Evolutionary conservation across 306 rosid species (phyloP), one percentile per base, ranked within the genome.

Genomic region (Gleditsia sinensis): DNA sequence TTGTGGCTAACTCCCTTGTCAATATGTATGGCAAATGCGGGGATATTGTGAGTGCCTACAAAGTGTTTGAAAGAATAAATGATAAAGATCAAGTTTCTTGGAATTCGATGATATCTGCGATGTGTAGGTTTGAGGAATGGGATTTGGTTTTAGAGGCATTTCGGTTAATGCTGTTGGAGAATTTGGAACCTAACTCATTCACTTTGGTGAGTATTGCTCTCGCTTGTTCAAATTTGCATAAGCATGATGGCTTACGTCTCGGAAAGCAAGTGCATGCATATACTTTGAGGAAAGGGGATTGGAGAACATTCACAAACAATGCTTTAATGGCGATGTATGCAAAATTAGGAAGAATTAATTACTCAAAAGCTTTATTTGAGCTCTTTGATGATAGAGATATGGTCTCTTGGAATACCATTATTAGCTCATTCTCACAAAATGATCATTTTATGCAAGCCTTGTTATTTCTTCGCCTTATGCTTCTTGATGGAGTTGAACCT

Each of bases 311-410:
- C 75, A 88, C 89, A 1, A 90, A 67, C 76, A 92, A 92, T 73
- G 96, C 97, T 36, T 80, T 92, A 82, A 88, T 92, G 80, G 45
- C 91, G 0, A 92, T 90, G 97, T 92, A 92, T 73, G 89, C 92
- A 0, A 90, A 86, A 61, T 42, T 92, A 58, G 88, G 97, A 32
- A 82, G 79, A 75, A 71, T 85, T 54, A 61, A 56, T 49, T 80
- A 92, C 16, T 90, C 96, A 0, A 79, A 75, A 77, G 81, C 84
- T 21, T 73, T 90, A 71, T 92, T 92, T 79, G 82, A 79, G 66
- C 79, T 79, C n/a, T 92, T 90, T 72, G 89, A 85, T 81, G 86
- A 71, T 9, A 87, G 85, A 10, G 94, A 92, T 70, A 27, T 90
- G 80, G 94, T 90, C 17, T 84, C 97, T 30, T 92, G 96, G 96